Base-by-base conservation (phyloP, 495 filamentous ascomycete species). In the Xylaria cubensis region DNA sequence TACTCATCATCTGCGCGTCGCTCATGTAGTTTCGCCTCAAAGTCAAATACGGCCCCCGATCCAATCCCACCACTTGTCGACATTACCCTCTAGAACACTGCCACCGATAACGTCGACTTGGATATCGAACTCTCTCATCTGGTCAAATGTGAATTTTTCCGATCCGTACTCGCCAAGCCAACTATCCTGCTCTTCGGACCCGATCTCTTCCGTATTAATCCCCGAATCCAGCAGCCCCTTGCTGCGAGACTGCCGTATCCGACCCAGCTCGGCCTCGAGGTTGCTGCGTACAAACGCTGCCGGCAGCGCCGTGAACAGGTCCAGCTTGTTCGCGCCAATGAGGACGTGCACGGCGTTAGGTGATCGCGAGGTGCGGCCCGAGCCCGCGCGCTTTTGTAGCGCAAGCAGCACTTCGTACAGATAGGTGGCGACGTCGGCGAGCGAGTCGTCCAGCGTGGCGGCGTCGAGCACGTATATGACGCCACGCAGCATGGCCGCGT, bases 281-380 rank as follows among this genome's bases (percentile, higher is more conserved):
- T 87, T 87, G 68, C 85, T 88, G 77, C 89, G 90, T 32, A 98
- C 94, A 42, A 97, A 86, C 2, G 87, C 85, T 1, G 93, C 89
- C 0, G 96, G 96, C 59, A 97, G 82, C 13, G 96, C 95, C 0
- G 96, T 98, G 79, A 99, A 99, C 15, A 98, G 83, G 80, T 99
- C 96, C 64, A 94, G 86, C 85, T 99, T 99, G 79, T 98, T 98
- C 48, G 94, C 95, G 4, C 93, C 95, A 50, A 99, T 82, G 24
- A 98, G 82, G 3, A 99, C 88, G 0, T 92, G 89, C 39, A 97
- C 86, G 24, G 89, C 87, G 19, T 86, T 80, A 0, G 89, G 88
- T 2, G 86, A 85, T 69, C 90, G 90, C 55, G 85, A 83, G 12
- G 86, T 89, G 73, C 88, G 86, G 44, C 81, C 86, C 17, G 88